phyloP scores from a whole-genome alignment of 2,329 filamentous ascomycete species.

The Emergomyces orientalis region DNA sequence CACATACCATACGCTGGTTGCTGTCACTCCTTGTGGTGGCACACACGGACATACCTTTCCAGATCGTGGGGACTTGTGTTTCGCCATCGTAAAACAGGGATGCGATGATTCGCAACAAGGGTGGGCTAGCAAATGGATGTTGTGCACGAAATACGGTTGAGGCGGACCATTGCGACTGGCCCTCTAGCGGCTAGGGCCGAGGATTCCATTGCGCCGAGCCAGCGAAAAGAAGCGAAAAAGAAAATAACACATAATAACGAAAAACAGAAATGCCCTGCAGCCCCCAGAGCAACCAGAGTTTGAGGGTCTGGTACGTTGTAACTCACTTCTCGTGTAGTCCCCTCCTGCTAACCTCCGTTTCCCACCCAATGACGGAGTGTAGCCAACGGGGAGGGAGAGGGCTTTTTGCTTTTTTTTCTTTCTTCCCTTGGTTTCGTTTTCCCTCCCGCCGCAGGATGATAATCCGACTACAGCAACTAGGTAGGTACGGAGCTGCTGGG shows the following conservation, averaged over 20 bases:
- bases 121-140: constrained; percentile 4
- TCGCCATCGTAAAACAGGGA: constrained; percentile 15
- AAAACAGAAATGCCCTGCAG: background rate
- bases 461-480: background rate
- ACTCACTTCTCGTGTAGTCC: background rate
- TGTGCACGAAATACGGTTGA: constrained; percentile 6
- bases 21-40: constrained; percentile 3
- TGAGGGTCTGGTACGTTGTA: background rate
- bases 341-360: background rate
- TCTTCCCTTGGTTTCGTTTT: background rate
- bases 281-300: background rate
- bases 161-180: constrained; percentile 2
- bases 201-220: constrained; percentile 1
- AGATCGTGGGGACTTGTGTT: constrained; percentile 24
- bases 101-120: constrained; percentile 12
- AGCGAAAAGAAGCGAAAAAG: background rate
- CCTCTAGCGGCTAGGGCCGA: constrained; percentile 1
- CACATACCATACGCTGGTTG: background rate
- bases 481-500: background rate
- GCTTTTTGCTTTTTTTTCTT: background rate
- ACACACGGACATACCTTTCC: constrained; percentile 12
- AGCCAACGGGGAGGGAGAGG: background rate
- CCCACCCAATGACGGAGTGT: background rate
- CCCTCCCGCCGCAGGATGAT: background rate
- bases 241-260: background rate